These are phyloP conservation scores for Heritiera littoralis DNA, from an alignment of 345 rosid species.

Conservation along the genomic window DNA sequence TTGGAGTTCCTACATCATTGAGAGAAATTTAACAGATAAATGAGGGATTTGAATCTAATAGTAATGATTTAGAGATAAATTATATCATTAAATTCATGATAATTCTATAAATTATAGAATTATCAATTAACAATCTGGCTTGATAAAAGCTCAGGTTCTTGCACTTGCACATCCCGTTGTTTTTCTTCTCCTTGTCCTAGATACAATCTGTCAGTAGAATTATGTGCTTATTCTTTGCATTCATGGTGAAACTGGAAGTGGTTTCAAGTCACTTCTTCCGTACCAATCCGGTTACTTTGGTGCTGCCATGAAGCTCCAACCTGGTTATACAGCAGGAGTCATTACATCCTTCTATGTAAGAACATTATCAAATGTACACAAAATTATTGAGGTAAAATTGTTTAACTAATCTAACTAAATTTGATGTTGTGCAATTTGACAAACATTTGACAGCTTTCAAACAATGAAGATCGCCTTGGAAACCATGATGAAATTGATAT, in stretches of 20 bases:
- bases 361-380: background rate
- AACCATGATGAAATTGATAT: conserved; percentile 89
- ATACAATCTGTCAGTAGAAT: background rate
- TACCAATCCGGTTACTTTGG: conserved; percentile 86
- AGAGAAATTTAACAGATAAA: no score
- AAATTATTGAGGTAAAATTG: no score
- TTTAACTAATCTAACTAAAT: background rate
- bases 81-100: no score
- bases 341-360: conserved; percentile 78
- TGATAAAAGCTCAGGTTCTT: conserved; percentile 59
- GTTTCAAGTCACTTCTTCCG: conserved; percentile 69
- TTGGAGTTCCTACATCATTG: no score
- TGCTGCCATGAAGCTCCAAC: conserved; percentile 76
- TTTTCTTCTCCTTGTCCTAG: background rate
- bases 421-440: background rate
- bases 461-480: conserved; percentile 76
- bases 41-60: no score
- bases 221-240: background rate
- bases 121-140: conserved; percentile 89
- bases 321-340: conserved; percentile 96
- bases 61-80: no score
- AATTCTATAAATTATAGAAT: no score
- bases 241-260: conserved; percentile 65
- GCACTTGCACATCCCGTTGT: background rate
- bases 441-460: conserved; percentile 61